These are phyloP conservation scores for Tardiomyces digboiensis DNA, from an alignment of 1,139 yeast species.

Conservation along the genomic window DNA sequence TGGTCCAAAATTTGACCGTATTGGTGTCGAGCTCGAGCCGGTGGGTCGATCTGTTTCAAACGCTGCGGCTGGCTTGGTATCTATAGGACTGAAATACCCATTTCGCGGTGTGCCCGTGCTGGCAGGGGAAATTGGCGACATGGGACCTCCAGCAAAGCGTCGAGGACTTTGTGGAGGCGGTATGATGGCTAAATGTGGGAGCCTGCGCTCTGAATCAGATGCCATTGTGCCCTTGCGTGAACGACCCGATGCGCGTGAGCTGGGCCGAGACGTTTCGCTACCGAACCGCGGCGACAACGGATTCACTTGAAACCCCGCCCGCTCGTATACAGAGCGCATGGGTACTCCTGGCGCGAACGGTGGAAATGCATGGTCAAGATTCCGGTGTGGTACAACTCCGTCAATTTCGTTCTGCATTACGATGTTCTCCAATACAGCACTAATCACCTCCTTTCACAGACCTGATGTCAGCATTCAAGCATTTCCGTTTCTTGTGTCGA, in stretches of 20 bases:
- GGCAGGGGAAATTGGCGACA: neutral
- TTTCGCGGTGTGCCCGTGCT: neutral
- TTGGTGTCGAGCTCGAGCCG: neutral
- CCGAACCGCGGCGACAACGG: constrained; percentile 1
- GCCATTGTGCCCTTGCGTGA: neutral
- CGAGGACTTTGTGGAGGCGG: too few relatives aligned
- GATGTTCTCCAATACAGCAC: too few relatives aligned
- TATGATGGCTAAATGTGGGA: neutral
- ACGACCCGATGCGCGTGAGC: neutral
- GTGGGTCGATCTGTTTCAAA: neutral
- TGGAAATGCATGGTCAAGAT: constrained; percentile 30
- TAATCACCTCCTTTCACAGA: too few relatives aligned
- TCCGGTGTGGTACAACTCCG: constrained; percentile 11
- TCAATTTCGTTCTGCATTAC: too few relatives aligned
- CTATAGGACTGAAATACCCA: neutral
- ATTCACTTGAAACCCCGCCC: constrained; percentile 32
- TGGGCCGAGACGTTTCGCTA: neutral
- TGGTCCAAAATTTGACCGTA: neutral
- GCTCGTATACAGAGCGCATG: constrained; percentile 28
- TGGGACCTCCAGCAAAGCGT: neutral
- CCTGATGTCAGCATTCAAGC: too few relatives aligned
- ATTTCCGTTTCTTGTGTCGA: too few relatives aligned
- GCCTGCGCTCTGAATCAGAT: neutral
- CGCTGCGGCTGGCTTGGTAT: neutral
- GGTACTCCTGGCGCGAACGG: constrained; percentile 26